phyloP scores from a whole-genome alignment of 805 yeast species.

The Saccharomycopsis capsularis region DNA sequence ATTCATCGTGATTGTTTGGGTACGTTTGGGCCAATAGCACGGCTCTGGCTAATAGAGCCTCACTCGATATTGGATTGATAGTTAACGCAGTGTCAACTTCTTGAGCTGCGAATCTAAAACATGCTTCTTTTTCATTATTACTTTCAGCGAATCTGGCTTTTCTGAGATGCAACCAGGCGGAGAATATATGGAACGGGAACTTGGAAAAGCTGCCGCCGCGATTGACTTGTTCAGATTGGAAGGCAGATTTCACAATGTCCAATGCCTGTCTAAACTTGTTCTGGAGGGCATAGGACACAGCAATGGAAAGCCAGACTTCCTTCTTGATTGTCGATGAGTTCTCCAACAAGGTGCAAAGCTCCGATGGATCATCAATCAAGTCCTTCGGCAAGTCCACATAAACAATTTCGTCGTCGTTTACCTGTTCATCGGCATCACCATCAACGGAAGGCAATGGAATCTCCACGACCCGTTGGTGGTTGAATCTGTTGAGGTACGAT shows the following conservation, averaged over 20 bases:
- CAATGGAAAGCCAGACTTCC: constrained; percentile 79
- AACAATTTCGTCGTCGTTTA: constrained; percentile 61
- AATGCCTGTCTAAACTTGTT: constrained; percentile 55
- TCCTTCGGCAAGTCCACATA: constrained; percentile 75
- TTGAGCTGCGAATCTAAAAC: constrained; percentile 37
- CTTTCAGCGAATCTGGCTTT: constrained; percentile 30
- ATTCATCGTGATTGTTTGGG: constrained; percentile 14
- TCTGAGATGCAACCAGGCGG: constrained; percentile 67
- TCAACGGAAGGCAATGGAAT: constrained; percentile 14
- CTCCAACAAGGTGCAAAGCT: constrained; percentile 67
- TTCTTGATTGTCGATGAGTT: constrained; percentile 64
- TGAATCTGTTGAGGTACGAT: constrained; percentile 9
- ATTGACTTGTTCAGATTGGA: constrained; percentile 31
- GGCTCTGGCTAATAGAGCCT: constrained; percentile 15
- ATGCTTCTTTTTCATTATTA: constrained; percentile 27
- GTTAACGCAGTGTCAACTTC: constrained; percentile 41
- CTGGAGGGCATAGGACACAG: constrained; percentile 67
- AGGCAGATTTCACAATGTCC: constrained; percentile 55
- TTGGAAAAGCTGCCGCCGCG: constrained; percentile 32
- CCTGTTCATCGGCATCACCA: constrained; percentile 11
- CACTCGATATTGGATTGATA: constrained; percentile 17
- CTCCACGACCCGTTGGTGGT: constrained; percentile 18
- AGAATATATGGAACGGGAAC: constrained; percentile 47
- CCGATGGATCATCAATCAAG: constrained; percentile 72
- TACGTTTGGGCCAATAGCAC: constrained; percentile 6